Conservation (phyloP, 2,329 filamentous ascomycete species). For the Fusarium chlamydosporum region DNA sequence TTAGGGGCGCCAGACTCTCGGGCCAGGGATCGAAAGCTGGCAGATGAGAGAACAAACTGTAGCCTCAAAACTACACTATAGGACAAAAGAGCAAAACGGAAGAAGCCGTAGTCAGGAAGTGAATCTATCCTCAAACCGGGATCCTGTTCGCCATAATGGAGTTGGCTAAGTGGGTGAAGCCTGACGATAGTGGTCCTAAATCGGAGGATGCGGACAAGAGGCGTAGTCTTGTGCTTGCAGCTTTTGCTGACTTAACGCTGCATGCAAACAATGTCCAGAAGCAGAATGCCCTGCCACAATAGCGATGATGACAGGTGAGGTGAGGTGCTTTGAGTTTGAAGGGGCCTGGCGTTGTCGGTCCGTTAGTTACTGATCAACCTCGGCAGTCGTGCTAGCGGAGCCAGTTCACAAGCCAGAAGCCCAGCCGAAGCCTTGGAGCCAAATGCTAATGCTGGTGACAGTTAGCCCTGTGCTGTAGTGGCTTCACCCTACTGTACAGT, state of each 20-base stretch:
- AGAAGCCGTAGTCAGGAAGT: slow-evolving; percentile 34
- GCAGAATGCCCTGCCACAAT: slow-evolving; percentile 6
- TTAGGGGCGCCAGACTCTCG: slow-evolving; percentile 42
- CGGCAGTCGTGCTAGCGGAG: slow-evolving; percentile 34
- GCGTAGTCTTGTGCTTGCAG: slow-evolving; percentile 20
- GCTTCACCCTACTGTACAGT: background rate
- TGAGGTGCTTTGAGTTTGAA: slow-evolving; percentile 19
- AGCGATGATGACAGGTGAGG: background rate
- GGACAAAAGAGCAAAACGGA: slow-evolving; percentile 37
- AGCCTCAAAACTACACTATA: background rate
- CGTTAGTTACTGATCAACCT: slow-evolving; percentile 33
- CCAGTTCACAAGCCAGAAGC: slow-evolving; percentile 38
- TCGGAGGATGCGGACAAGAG: slow-evolving; percentile 33
- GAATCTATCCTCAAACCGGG: slow-evolving; percentile 35
- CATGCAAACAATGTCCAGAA: slow-evolving; percentile 4
- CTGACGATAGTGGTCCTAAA: slow-evolving; percentile 17
- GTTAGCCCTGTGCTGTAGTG: slow-evolving; percentile 14
- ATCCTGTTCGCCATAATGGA: slow-evolving; percentile 32
- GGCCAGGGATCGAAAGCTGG: slow-evolving; percentile 38
- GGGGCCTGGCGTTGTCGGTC: slow-evolving; percentile 32
- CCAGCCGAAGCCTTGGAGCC: slow-evolving; percentile 30
- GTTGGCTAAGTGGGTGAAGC: slow-evolving; percentile 39
- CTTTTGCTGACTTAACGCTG: slow-evolving; percentile 19
- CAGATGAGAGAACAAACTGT: slow-evolving; percentile 23
- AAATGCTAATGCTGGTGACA: slow-evolving; percentile 24